Conservation (phyloP, 148 eudicot genomes). For the Heliosperma pusillum region DNA sequence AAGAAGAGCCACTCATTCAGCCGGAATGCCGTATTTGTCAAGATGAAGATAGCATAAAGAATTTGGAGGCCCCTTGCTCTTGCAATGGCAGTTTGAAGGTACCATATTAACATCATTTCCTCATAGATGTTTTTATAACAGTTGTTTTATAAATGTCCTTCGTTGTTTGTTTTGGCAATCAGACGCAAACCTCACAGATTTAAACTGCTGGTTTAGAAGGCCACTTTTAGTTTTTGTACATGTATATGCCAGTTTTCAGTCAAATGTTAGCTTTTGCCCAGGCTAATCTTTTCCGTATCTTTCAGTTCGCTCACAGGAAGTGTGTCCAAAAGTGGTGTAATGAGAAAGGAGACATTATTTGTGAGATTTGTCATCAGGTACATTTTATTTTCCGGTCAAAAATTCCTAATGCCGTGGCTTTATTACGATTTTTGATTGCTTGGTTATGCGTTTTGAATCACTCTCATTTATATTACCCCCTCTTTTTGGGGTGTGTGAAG, state of each 20-base stretch:
- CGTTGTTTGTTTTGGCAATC: not conserved
- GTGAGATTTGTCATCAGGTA: conserved; percentile 94
- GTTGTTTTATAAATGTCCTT: not conserved
- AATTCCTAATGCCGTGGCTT: not conserved
- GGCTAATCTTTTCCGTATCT: conserved; percentile 15
- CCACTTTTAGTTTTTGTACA: not conserved
- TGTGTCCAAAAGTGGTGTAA: conserved; percentile 85
- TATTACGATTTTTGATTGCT: not conserved
- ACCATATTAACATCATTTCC: not conserved
- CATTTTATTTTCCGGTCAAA: conserved; percentile 2
- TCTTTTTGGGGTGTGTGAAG: too few relatives aligned
- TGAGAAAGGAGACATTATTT: conserved; percentile 75
- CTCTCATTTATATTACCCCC: too few relatives aligned
- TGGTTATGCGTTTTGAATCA: not conserved
- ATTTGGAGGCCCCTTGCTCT: conserved; percentile 73
- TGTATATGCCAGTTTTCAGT: not conserved
- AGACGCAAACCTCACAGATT: not conserved
- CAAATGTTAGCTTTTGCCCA: not conserved
- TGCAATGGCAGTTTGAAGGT: conserved; percentile 92
- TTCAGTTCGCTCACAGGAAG: conserved; percentile 84
- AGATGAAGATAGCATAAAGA: conserved; percentile 72
- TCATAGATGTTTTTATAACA: not conserved
- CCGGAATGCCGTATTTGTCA: conserved; percentile 89
- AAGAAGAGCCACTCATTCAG: conserved; percentile 45
- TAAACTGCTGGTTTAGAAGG: not conserved